Evolutionary conservation across 768 basidiomycete genomes (phyloP).

Genomic region (Macrolepiota fuliginosa): DNA sequence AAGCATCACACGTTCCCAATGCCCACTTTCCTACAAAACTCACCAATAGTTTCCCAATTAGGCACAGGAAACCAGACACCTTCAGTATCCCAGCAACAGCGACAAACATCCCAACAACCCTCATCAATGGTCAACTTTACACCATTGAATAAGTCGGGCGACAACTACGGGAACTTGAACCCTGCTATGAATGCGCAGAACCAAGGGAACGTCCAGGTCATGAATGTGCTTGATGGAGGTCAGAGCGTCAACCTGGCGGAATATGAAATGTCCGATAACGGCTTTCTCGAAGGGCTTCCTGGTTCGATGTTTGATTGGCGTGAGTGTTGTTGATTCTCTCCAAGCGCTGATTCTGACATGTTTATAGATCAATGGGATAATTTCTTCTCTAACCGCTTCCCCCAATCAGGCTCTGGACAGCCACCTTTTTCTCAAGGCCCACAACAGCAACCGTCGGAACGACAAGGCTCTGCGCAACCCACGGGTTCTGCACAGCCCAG

Average conservation of each 20-base stretch:
- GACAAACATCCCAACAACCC: constrained; percentile 5
- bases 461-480: constrained; percentile 10
- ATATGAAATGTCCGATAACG: constrained; percentile 63
- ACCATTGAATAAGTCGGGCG: constrained; percentile 40
- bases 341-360: constrained; percentile 5
- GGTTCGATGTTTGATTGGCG: constrained; percentile 89
- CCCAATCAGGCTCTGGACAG: constrained; percentile 13
- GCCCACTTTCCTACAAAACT: constrained; percentile 18
- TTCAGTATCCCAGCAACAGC: constrained; percentile 12
- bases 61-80: constrained; percentile 3
- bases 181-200: constrained; percentile 61
- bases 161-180: constrained; percentile 59
- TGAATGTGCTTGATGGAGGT: constrained; percentile 70
- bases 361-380: constrained; percentile 75
- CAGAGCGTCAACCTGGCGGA: constrained; percentile 58
- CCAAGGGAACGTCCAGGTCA: constrained; percentile 63
- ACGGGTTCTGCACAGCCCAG: neutral
- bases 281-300: constrained; percentile 76
- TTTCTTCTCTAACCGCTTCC: constrained; percentile 67
- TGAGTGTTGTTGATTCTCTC: constrained; percentile 28
- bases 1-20: neutral
- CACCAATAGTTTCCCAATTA: constrained; percentile 27
- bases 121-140: constrained; percentile 56
- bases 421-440: constrained; percentile 13
- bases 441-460: constrained; percentile 22